phyloP scores from a whole-genome alignment of 805 yeast species.

The Metschnikowia dekortorum region DNA sequence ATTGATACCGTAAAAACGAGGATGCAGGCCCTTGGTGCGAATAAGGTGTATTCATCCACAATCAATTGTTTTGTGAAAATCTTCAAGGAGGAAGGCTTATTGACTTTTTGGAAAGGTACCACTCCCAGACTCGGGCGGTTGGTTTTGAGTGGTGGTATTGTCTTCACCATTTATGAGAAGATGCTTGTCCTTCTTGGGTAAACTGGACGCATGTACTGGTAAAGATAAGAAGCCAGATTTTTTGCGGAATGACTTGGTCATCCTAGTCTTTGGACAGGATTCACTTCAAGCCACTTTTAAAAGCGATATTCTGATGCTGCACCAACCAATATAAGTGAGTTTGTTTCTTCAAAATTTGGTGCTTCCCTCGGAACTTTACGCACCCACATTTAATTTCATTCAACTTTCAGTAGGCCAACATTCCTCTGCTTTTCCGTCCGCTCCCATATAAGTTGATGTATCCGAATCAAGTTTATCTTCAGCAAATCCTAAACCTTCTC shows the following conservation, averaged over 20 bases:
- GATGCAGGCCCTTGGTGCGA: conserved; percentile 90
- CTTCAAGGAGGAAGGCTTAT: conserved; percentile 81
- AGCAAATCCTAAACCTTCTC: no score
- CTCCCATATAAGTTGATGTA: no score
- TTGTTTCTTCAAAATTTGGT: no score
- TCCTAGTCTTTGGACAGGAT: not conserved
- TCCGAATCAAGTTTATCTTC: no score
- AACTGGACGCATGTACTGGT: not conserved
- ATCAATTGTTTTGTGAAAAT: conserved; percentile 76
- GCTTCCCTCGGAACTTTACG: no score
- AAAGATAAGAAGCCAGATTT: not conserved
- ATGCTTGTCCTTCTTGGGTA: conserved; percentile 58
- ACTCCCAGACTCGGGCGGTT: conserved; percentile 94
- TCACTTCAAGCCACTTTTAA: not conserved
- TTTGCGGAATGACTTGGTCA: not conserved
- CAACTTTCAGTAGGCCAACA: no score
- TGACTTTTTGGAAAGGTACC: conserved; percentile 96
- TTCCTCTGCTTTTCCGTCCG: no score
- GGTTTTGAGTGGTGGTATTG: conserved; percentile 93
- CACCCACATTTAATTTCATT: no score
- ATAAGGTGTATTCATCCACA: conserved; percentile 65
- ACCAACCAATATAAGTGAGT: no score
- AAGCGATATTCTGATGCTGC: no score
- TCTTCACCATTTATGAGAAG: conserved; percentile 92
- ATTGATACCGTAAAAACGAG: conserved; percentile 94